Percentiles rank a stretch among this genome's conserved stretches.
phyloP scores from a whole-genome alignment of 2,329 filamentous ascomycete genomes.

The Calonectria henricotiae region DNA sequence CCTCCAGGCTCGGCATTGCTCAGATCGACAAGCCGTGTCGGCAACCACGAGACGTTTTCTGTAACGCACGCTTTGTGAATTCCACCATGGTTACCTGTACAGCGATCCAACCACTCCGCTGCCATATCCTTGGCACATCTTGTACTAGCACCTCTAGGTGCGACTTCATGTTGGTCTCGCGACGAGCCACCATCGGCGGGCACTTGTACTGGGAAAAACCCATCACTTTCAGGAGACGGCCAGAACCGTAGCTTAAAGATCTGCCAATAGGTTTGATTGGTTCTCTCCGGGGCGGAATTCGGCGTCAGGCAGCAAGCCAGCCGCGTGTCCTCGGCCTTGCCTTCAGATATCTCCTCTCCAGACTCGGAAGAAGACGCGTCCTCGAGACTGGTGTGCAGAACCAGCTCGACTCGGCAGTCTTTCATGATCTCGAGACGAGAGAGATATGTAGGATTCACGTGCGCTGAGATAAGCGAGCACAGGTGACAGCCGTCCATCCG shows the following conservation, averaged over 20 bases:
- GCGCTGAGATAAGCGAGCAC: background rate
- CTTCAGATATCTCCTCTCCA: background rate
- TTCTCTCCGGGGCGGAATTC: background rate
- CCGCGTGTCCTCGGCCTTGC: background rate
- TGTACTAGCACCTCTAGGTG: background rate
- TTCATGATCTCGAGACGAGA: slow-evolving; percentile 4
- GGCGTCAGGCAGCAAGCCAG: background rate
- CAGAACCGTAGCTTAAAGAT: slow-evolving; percentile 4
- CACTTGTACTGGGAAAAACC: background rate
- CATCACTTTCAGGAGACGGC: background rate
- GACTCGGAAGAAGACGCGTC: background rate
- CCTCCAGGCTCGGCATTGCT: background rate
- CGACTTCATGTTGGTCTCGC: background rate
- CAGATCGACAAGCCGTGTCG: slow-evolving; percentile 11
- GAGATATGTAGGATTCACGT: background rate
- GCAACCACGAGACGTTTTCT: background rate
- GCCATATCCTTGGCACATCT: background rate
- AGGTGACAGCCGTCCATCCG: slow-evolving; percentile 5
- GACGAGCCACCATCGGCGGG: background rate
- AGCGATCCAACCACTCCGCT: background rate
- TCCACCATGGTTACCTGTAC: background rate
- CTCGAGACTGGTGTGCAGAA: background rate
- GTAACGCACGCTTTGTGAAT: background rate
- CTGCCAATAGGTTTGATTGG: slow-evolving; percentile 4
- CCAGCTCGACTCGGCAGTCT: slow-evolving; percentile 14